phyloP scores from a whole-genome alignment of 2,329 filamentous ascomycete species.

The Aspergillus sp. region DNA sequence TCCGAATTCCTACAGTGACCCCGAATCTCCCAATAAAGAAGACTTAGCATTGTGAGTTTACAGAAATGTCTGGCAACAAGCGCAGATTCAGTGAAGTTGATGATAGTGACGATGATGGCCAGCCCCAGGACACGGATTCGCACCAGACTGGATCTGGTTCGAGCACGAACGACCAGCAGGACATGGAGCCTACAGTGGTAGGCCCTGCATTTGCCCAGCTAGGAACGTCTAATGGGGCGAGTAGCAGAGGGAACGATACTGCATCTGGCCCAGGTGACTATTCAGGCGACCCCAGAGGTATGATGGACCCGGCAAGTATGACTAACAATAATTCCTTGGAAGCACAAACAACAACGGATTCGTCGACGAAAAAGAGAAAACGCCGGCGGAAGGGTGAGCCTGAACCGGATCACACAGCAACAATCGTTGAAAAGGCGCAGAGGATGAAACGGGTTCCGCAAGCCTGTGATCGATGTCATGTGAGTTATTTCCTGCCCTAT shows the following conservation, averaged over 20 bases:
- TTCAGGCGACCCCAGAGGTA: too few species aligned
- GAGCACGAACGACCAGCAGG: neutral
- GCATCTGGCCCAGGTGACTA: neutral
- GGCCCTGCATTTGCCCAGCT: neutral
- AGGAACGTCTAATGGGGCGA: neutral
- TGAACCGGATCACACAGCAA: conserved; percentile 16
- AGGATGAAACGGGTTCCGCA: conserved; percentile 13
- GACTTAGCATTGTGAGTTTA: neutral
- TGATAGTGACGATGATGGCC: neutral
- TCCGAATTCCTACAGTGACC: too few species aligned
- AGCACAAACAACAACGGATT: neutral
- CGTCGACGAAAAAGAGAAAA: neutral
- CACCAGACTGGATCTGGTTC: neutral
- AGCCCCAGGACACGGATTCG: neutral
- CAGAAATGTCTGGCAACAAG: conserved; percentile 1
- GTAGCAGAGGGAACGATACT: neutral
- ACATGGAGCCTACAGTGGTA: neutral
- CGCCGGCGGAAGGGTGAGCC: conserved; percentile 6
- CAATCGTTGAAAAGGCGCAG: conserved; percentile 10
- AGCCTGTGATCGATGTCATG: conserved; percentile 25
- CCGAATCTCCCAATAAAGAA: too few species aligned
- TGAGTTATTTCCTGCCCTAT: conserved; percentile 6
- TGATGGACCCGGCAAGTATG: too few species aligned
- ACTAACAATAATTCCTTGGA: neutral
- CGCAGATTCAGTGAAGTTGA: neutral